Conservation (phyloP, 257 asterid genomes). For the Jacaranda mimosifolia region DNA sequence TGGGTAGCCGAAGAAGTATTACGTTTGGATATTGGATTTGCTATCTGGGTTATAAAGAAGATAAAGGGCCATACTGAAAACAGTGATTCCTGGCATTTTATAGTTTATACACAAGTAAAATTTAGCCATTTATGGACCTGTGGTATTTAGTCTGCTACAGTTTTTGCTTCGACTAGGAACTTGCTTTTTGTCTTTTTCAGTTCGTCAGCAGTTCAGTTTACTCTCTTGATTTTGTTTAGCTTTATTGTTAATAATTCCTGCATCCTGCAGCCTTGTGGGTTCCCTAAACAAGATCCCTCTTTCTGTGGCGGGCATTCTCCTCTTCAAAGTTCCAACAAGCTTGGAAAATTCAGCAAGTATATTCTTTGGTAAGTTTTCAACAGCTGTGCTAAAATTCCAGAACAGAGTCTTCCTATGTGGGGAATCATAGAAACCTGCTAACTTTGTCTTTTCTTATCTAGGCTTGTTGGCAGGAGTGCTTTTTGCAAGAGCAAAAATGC, state of each 20-base stretch:
- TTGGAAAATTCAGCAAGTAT: constrained; percentile 86
- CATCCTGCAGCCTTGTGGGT: constrained; percentile 80
- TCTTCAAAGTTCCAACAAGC: constrained; percentile 85
- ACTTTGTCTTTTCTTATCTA: constrained; percentile 35
- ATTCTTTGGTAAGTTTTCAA: constrained; percentile 67
- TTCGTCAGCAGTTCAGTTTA: too few species aligned
- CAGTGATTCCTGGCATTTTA: too few species aligned
- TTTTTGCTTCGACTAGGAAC: too few species aligned
- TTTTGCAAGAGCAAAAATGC: constrained; percentile 89
- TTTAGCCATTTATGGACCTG: too few species aligned
- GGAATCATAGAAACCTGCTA: constrained; percentile 21
- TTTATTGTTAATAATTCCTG: neutral
- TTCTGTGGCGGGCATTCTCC: constrained; percentile 88
- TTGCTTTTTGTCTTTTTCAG: too few species aligned
- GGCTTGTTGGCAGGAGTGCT: constrained; percentile 91
- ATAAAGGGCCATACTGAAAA: too few species aligned
- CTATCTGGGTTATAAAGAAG: too few species aligned
- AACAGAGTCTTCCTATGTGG: neutral
- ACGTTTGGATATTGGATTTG: too few species aligned
- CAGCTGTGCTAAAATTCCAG: neutral
- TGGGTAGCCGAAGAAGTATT: too few species aligned
- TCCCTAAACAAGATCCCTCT: constrained; percentile 95
- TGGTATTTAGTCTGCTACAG: too few species aligned
- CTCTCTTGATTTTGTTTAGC: too few species aligned
- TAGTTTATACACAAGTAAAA: too few species aligned